These are phyloP conservation scores for Paracorniculantispora psalliotae DNA, from an alignment of 2,329 filamentous ascomycete species.

Conservation along the genomic window DNA sequence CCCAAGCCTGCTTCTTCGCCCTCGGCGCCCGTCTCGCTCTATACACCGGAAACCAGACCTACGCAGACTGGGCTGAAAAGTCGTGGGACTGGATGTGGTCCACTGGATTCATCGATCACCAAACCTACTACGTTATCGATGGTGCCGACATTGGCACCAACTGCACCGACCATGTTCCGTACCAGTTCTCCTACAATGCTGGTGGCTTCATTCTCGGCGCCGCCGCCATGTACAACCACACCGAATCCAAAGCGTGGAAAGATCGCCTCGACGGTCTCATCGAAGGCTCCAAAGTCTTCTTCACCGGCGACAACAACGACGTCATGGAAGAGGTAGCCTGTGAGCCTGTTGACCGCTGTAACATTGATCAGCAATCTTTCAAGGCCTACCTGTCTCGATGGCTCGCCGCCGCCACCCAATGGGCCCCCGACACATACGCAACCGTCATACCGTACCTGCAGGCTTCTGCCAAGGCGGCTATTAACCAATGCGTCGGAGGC, in stretches of 20 bases:
- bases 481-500: slow-evolving; percentile 53
- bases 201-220: slow-evolving; percentile 62
- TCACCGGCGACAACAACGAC: slow-evolving; percentile 43
- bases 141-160: slow-evolving; percentile 53
- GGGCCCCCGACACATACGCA: slow-evolving; percentile 54
- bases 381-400: slow-evolving; percentile 59
- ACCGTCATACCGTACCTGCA: slow-evolving; percentile 49
- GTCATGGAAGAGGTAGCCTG: slow-evolving; percentile 64
- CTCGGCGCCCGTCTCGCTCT: slow-evolving; percentile 63
- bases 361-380: slow-evolving; percentile 59
- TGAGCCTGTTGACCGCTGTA: slow-evolving; percentile 56
- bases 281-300: slow-evolving; percentile 49
- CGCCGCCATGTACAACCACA: slow-evolving; percentile 65
- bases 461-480: slow-evolving; percentile 53
- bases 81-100: slow-evolving; percentile 64
- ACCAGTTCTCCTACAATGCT: slow-evolving; percentile 67
- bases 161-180: slow-evolving; percentile 53
- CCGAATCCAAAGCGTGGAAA: slow-evolving; percentile 48
- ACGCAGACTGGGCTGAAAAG: slow-evolving; percentile 70
- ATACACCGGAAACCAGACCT: slow-evolving; percentile 74
- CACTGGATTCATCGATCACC: slow-evolving; percentile 51
- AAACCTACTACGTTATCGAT: slow-evolving; percentile 57
- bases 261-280: slow-evolving; percentile 53
- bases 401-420: slow-evolving; percentile 58
- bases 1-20: slow-evolving; percentile 59